A percentile compares a stretch with the other conserved stretches of the same genome.
Evolutionary conservation across 495 filamentous ascomycete genomes (phyloP).

Genomic region (Penicillium dipodomyicola): DNA sequence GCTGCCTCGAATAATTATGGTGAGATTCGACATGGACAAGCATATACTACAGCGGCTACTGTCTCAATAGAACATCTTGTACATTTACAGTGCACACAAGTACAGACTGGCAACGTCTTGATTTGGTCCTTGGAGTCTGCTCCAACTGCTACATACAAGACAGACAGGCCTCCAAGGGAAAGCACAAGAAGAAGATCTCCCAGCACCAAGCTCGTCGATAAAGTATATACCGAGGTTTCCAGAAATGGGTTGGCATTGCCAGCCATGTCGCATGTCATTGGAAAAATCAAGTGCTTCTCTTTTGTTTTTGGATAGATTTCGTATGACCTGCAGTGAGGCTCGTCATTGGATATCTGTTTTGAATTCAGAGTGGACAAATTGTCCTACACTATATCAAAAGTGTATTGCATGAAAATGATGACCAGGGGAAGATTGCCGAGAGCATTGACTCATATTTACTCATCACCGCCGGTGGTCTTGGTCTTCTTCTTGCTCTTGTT

Average conservation of each 20-base stretch:
- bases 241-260: constrained; percentile 10
- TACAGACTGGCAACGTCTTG: constrained; percentile 14
- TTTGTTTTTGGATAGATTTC: constrained; percentile 18
- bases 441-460: constrained; percentile 41
- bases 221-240: constrained; percentile 12
- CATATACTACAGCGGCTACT: background rate
- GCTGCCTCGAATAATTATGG: background rate
- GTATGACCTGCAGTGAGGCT: constrained; percentile 18
- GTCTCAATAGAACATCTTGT: too few species aligned
- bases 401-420: constrained; percentile 17
- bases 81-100: background rate
- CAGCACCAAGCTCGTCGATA: constrained; percentile 7
- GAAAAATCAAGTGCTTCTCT: constrained; percentile 15
- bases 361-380: constrained; percentile 13
- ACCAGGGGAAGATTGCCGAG: constrained; percentile 1
- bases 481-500: constrained; percentile 86
- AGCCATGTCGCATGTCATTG: constrained; percentile 11
- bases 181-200: background rate
- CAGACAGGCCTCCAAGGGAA: constrained; percentile 1
- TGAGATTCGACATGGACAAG: background rate
- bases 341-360: constrained; percentile 32
- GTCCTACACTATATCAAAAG: constrained; percentile 15
- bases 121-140: constrained; percentile 12
- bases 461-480: constrained; percentile 65
- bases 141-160: constrained; percentile 14